Percentiles rank a stretch among this genome's conserved stretches.
These are phyloP conservation scores for Cylindrotheca closterium DNA, from an alignment of 108 stramenopile species.

Conservation along the genomic window DNA sequence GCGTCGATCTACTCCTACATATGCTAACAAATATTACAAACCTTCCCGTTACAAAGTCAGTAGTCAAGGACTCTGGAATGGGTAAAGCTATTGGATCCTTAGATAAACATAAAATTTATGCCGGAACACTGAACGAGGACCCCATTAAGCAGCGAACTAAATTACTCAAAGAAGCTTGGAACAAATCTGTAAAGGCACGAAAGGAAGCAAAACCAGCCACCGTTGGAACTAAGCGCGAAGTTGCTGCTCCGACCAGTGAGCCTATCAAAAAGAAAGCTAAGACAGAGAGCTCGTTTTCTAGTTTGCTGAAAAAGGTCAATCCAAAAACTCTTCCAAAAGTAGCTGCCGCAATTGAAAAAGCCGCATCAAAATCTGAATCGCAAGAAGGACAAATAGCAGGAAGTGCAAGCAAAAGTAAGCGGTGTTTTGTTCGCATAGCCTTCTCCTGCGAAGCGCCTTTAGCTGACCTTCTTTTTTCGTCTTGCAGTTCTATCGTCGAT, in stretches of 20 bases:
- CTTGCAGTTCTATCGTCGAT: not conserved
- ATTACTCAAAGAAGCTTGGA: slow-evolving; percentile 73
- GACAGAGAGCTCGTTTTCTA: slow-evolving; percentile 51
- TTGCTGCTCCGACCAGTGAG: slow-evolving; percentile 2
- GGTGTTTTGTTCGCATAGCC: not conserved
- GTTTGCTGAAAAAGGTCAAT: slow-evolving; percentile 59
- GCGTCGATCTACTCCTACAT: slow-evolving; percentile 78
- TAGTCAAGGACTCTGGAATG: slow-evolving; percentile 70
- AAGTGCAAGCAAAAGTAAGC: not conserved
- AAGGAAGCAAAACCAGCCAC: slow-evolving; percentile 22
- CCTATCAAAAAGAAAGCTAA: slow-evolving; percentile 19
- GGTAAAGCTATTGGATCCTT: slow-evolving; percentile 80
- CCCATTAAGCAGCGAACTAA: slow-evolving; percentile 65
- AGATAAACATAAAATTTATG: slow-evolving; percentile 74
- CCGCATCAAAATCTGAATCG: not conserved
- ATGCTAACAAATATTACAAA: slow-evolving; percentile 61
- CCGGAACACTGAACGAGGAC: slow-evolving; percentile 65
- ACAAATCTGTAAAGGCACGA: slow-evolving; percentile 73
- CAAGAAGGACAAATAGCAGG: not conserved
- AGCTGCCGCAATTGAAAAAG: not conserved
- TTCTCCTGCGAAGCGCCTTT: not conserved
- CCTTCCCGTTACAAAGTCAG: slow-evolving; percentile 81
- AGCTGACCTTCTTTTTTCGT: not conserved
- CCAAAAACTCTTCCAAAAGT: slow-evolving; percentile 9
- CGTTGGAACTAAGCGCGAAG: slow-evolving; percentile 12